Percentiles rank a stretch among this genome's conserved stretches.
These are phyloP conservation scores for Tolypocladium pustulatum DNA, from an alignment of 2,329 filamentous ascomycete species.

Conservation along the genomic window DNA sequence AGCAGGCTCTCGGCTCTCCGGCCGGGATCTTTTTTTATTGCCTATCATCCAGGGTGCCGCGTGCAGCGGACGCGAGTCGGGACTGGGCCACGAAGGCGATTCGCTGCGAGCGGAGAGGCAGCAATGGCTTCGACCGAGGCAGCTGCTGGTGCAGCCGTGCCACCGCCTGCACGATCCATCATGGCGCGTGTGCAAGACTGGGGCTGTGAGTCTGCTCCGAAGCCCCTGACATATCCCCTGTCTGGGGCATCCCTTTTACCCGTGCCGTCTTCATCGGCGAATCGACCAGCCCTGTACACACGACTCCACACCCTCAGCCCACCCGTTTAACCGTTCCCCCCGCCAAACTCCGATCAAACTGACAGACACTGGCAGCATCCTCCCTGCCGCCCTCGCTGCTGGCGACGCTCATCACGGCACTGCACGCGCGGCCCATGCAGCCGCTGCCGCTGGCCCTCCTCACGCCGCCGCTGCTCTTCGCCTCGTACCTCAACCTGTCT, in stretches of 20 bases:
- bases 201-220: conserved; percentile 33
- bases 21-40: too few relatives aligned
- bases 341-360: neutral
- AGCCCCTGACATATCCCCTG: neutral
- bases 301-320: neutral
- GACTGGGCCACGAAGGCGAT: too few relatives aligned
- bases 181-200: conserved; percentile 29
- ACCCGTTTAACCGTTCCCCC: neutral
- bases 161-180: conserved; percentile 19
- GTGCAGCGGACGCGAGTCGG: too few relatives aligned
- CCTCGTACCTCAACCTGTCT: conserved; percentile 48
- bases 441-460: conserved; percentile 40
- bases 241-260: neutral
- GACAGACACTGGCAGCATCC: conserved; percentile 27
- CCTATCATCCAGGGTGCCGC: neutral
- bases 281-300: neutral
- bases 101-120: too few relatives aligned
- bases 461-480: conserved; percentile 42
- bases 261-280: neutral
- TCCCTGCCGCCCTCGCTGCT: conserved; percentile 44
- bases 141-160: neutral
- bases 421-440: conserved; percentile 44
- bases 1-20: neutral
- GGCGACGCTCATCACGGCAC: conserved; percentile 44
- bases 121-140: neutral